Base-by-base conservation (phyloP, 805 yeast species). In the Cyberlindnera mississippiensis region DNA sequence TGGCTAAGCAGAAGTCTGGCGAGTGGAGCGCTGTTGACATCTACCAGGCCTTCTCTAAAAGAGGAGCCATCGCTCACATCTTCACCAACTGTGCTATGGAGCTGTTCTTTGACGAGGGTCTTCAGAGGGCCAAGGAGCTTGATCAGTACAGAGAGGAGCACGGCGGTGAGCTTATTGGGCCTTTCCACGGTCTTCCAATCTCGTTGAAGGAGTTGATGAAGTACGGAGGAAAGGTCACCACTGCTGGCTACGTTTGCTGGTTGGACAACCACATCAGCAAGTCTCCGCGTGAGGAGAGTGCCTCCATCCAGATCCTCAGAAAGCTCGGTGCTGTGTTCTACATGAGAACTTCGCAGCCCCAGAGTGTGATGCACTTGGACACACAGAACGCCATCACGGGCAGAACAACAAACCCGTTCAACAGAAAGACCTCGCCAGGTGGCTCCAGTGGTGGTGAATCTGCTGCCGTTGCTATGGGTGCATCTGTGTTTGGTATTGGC, bases 401-500 rank as follows among this genome's bases (percentile, higher is more conserved):
- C 9, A 66, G 77, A 53, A 72, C 85, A 4, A 60, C 73, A 46
- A 81, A 81, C 55, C 81, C 85, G 2, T 66, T 60, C 63, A 81
- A 82, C 56, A 66, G 78, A 38, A 65, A 69, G 26, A 62, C 81
- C 38, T 73, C 82, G 19, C 69, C 82, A 2, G 88, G 88, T 46
- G 88, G 88, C 15, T 77, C 84, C 1, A 76, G 84, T 10, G 85
- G 87, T 41, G 88, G 88, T 49, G 86, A 80, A 54, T 82, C 85
- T 45, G 80, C 84, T 1, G 63, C 76, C 43, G 75, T 79, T 41
- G 76, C 76, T 2, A 64, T 75, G 50, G 73, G 72, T 40, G 82
- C 77, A 3, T 76, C 84, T 22, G 73, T 77, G 1, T 51, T 82
- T 34, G 90, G 84, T 19, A 66, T 78, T 36, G 87, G 87, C 27